phyloP scores from a whole-genome alignment of 805 yeast genomes.

The Limtongia smithiae region DNA sequence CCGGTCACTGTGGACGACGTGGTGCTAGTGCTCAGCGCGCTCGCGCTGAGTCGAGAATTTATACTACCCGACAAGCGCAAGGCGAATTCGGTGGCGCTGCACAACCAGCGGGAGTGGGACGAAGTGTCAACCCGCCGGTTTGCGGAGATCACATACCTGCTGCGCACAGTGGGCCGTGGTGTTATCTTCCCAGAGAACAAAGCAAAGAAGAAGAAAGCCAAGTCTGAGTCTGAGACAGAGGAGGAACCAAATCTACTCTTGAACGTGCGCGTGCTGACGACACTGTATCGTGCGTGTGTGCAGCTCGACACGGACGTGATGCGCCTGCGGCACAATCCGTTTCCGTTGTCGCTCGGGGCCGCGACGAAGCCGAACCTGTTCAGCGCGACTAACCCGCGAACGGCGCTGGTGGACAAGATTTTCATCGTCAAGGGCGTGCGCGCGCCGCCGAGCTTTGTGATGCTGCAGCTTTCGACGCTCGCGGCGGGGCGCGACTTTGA shows the following conservation, averaged over 20 bases:
- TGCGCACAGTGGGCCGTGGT: slow-evolving; percentile 3
- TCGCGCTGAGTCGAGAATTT: slow-evolving; percentile 35
- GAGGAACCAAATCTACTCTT: neutral
- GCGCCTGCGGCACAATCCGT: neutral
- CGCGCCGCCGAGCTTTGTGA: slow-evolving; percentile 22
- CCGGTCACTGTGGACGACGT: slow-evolving; percentile 34
- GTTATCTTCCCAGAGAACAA: neutral
- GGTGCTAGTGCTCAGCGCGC: slow-evolving; percentile 30
- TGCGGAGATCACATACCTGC: slow-evolving; percentile 1
- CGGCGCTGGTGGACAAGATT: slow-evolving; percentile 15
- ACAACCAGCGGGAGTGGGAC: slow-evolving; percentile 30
- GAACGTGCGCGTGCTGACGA: slow-evolving; percentile 3
- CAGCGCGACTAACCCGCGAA: slow-evolving; percentile 6
- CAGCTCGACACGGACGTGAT: slow-evolving; percentile 18
- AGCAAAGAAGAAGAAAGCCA: neutral
- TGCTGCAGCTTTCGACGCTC: slow-evolving; percentile 33
- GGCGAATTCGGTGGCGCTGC: neutral
- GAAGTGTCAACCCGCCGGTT: slow-evolving; percentile 18
- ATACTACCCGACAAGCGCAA: slow-evolving; percentile 5
- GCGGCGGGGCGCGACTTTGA: slow-evolving; percentile 32
- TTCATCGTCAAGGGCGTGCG: slow-evolving; percentile 14
- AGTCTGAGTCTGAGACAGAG: neutral
- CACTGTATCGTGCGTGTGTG: slow-evolving; percentile 23
- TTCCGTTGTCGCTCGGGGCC: slow-evolving; percentile 6
- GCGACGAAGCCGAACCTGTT: neutral